Conservation (phyloP, 1,284 basidiomycete species). For the Microbotryum saponariae region DNA sequence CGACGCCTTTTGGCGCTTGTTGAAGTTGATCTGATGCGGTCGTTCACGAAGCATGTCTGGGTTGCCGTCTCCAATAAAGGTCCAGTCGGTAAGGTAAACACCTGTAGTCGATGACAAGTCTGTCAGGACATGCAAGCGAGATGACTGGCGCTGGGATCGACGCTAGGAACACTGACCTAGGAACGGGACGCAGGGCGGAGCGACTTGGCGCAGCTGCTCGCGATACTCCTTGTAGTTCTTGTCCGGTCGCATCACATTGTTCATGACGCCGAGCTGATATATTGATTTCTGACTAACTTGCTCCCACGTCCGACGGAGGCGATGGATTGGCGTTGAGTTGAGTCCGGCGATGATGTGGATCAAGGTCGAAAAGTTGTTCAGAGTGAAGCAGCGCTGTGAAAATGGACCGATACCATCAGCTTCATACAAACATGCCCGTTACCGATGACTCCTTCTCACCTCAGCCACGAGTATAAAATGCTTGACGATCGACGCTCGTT, state of each 20-base stretch:
- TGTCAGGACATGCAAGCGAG: not conserved
- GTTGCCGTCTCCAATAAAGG: conserved; percentile 98
- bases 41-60: conserved; percentile 64
- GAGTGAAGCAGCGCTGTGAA: conserved; percentile 69
- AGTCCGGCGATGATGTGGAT: conserved; percentile 91
- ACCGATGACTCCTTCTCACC: conserved; percentile 49
- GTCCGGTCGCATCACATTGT: conserved; percentile 43
- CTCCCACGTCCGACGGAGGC: conserved; percentile 93
- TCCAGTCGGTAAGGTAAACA: conserved; percentile 88
- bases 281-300: conserved; percentile 58
- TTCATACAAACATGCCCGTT: not conserved
- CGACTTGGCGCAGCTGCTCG: conserved; percentile 70
- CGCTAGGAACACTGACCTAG: conserved; percentile 56
- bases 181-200: conserved; percentile 95
- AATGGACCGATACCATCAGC: conserved; percentile 13
- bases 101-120: conserved; percentile 48
- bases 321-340: conserved; percentile 86
- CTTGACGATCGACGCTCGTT: conserved; percentile 72
- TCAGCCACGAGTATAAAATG: conserved; percentile 91
- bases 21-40: conserved; percentile 79
- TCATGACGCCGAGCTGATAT: conserved; percentile 27
- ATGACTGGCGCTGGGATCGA: not conserved
- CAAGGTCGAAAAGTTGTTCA: conserved; percentile 95
- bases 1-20: conserved; percentile 85
- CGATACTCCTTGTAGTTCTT: conserved; percentile 93